phyloP scores from a whole-genome alignment of 148 eudicot genomes.

The Camellia granthamiana region DNA sequence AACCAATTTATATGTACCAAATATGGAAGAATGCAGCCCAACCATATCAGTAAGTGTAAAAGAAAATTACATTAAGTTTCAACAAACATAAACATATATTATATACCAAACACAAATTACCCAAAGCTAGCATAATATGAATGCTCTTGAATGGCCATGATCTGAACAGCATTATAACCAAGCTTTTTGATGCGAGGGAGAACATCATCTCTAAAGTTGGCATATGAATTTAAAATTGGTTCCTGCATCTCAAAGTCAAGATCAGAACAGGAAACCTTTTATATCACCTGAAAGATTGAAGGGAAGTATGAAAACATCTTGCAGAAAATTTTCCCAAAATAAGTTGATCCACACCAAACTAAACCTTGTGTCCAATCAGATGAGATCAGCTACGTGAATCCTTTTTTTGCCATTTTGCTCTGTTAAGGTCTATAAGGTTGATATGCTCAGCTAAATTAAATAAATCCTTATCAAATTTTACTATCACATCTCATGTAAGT shows the following conservation, averaged over 20 bases:
- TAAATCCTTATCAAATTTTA: no score
- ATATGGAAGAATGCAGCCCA: slow-evolving; percentile 4
- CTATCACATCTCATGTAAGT: no score
- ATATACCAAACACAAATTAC: slow-evolving; percentile 32
- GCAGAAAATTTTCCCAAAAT: background rate
- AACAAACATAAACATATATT: slow-evolving; percentile 2
- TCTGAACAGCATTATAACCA: slow-evolving; percentile 96
- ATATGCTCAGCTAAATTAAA: no score
- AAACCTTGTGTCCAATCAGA: no score
- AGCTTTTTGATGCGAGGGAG: slow-evolving; percentile 93
- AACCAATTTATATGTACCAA: background rate
- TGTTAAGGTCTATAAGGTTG: no score
- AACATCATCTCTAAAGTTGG: slow-evolving; percentile 93
- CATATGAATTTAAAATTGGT: slow-evolving; percentile 81
- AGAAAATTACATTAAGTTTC: background rate
- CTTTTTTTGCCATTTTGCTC: no score
- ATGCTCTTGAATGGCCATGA: slow-evolving; percentile 99
- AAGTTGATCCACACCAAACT: background rate
- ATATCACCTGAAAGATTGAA: background rate
- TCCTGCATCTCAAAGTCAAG: slow-evolving; percentile 51
- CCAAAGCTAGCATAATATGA: slow-evolving; percentile 98
- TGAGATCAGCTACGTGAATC: no score
- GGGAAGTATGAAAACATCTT: background rate
- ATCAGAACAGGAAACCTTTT: background rate
- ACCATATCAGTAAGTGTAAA: slow-evolving; percentile 5